A percentile compares a stretch with the other conserved stretches of the same genome.
These are phyloP conservation scores for Fragaria nilgerrensis DNA, from an alignment of 306 rosid genomes.

Conservation along the genomic window DNA sequence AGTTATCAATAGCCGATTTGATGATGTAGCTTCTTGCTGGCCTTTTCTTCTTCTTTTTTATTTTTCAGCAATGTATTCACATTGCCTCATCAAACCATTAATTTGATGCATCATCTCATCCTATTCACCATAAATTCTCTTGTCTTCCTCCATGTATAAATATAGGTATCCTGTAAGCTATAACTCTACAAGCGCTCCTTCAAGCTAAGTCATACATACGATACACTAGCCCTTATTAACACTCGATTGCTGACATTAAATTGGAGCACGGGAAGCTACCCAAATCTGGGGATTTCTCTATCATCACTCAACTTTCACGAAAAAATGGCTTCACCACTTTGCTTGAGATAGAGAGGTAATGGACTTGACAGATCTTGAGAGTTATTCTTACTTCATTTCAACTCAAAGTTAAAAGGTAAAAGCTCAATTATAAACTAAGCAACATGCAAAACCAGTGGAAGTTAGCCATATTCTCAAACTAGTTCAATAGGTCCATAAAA, in stretches of 20 bases:
- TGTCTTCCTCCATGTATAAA: neutral
- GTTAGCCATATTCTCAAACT: neutral
- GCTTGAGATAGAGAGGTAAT: neutral
- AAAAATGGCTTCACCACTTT: neutral
- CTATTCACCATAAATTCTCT: neutral
- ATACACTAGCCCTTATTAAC: neutral
- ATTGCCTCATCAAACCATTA: too few relatives aligned
- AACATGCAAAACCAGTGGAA: neutral
- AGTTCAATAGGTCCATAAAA: neutral
- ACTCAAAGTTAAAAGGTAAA: neutral
- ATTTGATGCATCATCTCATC: neutral
- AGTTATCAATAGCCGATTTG: too few relatives aligned
- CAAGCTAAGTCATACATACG: neutral
- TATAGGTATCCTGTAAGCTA: neutral
- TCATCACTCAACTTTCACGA: neutral
- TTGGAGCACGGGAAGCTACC: neutral
- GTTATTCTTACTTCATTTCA: conserved; percentile 4
- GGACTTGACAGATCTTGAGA: neutral
- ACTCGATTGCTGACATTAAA: neutral
- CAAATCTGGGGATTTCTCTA: neutral
- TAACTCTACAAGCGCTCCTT: neutral
- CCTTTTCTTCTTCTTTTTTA: too few relatives aligned
- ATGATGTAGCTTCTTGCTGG: too few relatives aligned
- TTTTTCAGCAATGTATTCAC: too few relatives aligned
- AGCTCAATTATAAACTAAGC: neutral